Conservation (phyloP, 2,329 filamentous ascomycete genomes). For the Simplicillium aogashimaense region DNA sequence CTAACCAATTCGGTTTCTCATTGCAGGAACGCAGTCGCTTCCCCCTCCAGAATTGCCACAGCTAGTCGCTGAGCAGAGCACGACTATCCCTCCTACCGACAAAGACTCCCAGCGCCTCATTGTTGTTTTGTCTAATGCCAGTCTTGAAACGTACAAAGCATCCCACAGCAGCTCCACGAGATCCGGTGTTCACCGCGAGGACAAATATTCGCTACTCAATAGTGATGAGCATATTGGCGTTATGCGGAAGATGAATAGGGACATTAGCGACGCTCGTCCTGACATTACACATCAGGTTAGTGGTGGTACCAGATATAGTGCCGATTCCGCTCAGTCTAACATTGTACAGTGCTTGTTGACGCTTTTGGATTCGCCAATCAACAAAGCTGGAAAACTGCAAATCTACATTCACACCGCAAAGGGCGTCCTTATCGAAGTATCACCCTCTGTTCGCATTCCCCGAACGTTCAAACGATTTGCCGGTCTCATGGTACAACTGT, state of each 20-base stretch:
- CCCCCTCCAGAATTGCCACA: slow-evolving; percentile 85
- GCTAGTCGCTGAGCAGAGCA: slow-evolving; percentile 86
- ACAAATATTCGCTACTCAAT: slow-evolving; percentile 96
- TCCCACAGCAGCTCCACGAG: slow-evolving; percentile 60
- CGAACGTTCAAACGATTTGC: slow-evolving; percentile 98
- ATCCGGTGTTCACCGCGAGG: slow-evolving; percentile 62
- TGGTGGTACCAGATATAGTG: slow-evolving; percentile 4
- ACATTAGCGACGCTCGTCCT: slow-evolving; percentile 94
- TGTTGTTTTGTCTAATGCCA: slow-evolving; percentile 93
- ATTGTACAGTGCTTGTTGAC: slow-evolving; percentile 80
- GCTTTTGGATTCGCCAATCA: slow-evolving; percentile 93
- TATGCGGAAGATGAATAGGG: slow-evolving; percentile 98
- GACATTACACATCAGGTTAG: slow-evolving; percentile 97
- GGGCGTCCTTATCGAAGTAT: slow-evolving; percentile 94
- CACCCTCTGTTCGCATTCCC: slow-evolving; percentile 93
- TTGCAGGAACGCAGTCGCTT: slow-evolving; percentile 80
- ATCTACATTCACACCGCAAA: slow-evolving; percentile 98
- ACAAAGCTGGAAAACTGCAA: slow-evolving; percentile 94
- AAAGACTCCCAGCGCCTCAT: slow-evolving; percentile 89
- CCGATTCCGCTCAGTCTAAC: neutral
- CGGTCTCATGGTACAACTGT: slow-evolving; percentile 94
- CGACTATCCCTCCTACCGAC: slow-evolving; percentile 73
- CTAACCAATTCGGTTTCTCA: slow-evolving; percentile 1
- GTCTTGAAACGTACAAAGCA: slow-evolving; percentile 94
- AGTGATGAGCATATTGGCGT: slow-evolving; percentile 98